These are phyloP conservation scores for Russula sp. DNA, from an alignment of 768 basidiomycete species.

Conservation along the genomic window DNA sequence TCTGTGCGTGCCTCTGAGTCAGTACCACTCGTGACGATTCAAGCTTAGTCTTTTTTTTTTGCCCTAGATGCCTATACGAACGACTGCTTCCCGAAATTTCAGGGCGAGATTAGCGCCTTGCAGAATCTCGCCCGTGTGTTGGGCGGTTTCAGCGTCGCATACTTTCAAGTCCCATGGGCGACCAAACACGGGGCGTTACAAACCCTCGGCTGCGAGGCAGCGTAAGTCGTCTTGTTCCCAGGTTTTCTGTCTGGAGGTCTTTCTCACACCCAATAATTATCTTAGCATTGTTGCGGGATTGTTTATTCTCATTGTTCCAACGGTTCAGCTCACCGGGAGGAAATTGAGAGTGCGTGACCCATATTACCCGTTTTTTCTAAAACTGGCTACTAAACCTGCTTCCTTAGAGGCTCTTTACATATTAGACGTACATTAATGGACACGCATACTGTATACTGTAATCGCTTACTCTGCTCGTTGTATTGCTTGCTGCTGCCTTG, in stretches of 20 bases:
- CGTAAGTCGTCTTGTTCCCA: conserved; percentile 40
- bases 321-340: conserved; percentile 50
- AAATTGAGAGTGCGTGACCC: conserved; percentile 43
- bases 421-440: too few relatives aligned
- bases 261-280: background rate
- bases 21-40: conserved; percentile 23
- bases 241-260: background rate
- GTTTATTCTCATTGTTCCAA: conserved; percentile 53
- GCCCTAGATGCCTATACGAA: conserved; percentile 47
- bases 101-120: conserved; percentile 62
- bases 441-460: too few relatives aligned
- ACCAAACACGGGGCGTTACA: conserved; percentile 57
- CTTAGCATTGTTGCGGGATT: conserved; percentile 48
- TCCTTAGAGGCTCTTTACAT: too few relatives aligned
- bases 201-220: conserved; percentile 60
- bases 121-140: conserved; percentile 54
- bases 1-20: conserved; percentile 45
- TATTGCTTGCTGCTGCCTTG: too few relatives aligned
- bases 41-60: background rate
- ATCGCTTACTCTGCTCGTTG: too few relatives aligned
- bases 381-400: too few relatives aligned
- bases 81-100: conserved; percentile 48
- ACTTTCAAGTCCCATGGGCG: conserved; percentile 68
- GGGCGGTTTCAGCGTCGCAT: conserved; percentile 67
- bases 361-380: too few relatives aligned